Conservation (phyloP, 495 filamentous ascomycete genomes). For the Penicillium odoratum region DNA sequence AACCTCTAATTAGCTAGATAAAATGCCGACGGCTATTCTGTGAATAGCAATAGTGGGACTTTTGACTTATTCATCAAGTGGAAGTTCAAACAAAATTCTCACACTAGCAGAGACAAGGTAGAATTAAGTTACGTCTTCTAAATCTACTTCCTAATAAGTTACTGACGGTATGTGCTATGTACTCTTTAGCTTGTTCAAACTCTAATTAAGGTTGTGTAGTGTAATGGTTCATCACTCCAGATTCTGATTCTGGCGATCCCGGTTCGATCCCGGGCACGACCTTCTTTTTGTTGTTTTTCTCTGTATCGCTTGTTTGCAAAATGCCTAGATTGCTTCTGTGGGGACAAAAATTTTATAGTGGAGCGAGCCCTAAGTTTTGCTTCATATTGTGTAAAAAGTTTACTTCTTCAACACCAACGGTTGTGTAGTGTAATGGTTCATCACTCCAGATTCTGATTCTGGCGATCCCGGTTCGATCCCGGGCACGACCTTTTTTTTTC, state of each 20-base stretch:
- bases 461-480: constrained; percentile 42
- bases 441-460: constrained; percentile 9
- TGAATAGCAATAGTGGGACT: no score
- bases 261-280: constrained; percentile 1
- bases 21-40: no score
- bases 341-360: neutral
- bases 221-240: neutral
- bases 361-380: neutral
- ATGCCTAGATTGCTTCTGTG: neutral
- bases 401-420: no score
- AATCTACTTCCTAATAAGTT: no score
- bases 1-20: no score
- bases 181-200: neutral
- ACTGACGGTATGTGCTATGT: neutral
- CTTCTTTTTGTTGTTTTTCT: neutral
- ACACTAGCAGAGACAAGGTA: no score
- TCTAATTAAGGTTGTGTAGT: neutral
- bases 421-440: neutral
- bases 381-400: no score
- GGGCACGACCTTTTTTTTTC: constrained; percentile 32
- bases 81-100: no score
- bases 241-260: constrained; percentile 1
- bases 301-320: neutral
- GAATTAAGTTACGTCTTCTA: neutral
- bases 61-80: no score